Conservation (phyloP, 73 alveolate species). For the Paramecium primaurelia region DNA sequence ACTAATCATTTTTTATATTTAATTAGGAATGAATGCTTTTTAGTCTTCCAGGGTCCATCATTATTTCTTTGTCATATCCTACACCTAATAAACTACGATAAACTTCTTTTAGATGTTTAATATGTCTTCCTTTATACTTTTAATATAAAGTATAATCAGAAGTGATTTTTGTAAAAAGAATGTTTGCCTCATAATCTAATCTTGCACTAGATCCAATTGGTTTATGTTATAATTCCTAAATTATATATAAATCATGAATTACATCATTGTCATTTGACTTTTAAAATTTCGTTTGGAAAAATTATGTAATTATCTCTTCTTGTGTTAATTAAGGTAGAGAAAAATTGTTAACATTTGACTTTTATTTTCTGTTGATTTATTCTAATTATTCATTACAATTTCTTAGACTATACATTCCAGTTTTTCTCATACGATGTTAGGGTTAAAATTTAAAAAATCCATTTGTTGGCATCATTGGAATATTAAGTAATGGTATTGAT, state of each 20-base stretch:
- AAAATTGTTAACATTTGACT: neutral
- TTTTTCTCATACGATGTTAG: neutral
- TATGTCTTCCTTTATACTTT: neutral
- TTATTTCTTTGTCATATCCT: slow-evolving; percentile 7
- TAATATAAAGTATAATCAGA: neutral
- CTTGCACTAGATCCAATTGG: slow-evolving; percentile 23
- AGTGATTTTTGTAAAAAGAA: neutral
- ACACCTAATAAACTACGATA: slow-evolving; percentile 26
- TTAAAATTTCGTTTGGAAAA: neutral
- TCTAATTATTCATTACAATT: neutral
- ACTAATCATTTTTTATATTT: neutral
- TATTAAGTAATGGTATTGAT: neutral
- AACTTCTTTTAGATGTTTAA: slow-evolving; percentile 1
- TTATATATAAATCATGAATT: neutral
- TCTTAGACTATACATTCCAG: neutral
- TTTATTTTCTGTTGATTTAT: neutral
- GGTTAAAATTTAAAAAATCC: slow-evolving; percentile 8
- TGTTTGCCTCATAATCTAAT: slow-evolving; percentile 7
- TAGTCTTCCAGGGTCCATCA: slow-evolving; percentile 9
- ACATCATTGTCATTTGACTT: neutral
- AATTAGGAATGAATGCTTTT: neutral
- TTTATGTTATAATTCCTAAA: slow-evolving; percentile 17
- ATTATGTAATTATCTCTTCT: neutral
- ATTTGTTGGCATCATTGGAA: neutral
- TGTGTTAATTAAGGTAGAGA: neutral